phyloP scores from a whole-genome alignment of 352 stramenopile genomes.

The Aphanomyces euteiches region DNA sequence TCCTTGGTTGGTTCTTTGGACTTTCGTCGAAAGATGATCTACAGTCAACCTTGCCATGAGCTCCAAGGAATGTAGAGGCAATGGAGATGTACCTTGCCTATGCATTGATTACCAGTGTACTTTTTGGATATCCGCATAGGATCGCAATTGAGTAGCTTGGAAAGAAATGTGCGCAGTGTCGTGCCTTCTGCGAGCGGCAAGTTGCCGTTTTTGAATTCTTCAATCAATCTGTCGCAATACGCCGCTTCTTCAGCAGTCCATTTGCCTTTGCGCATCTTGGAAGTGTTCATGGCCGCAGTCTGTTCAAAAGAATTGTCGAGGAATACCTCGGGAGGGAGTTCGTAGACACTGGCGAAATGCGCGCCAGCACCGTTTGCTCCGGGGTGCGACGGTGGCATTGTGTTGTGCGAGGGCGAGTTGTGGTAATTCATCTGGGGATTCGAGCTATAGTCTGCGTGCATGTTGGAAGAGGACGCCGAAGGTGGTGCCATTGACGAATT shows the following conservation, averaged over 20 bases:
- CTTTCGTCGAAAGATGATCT: constrained; percentile 66
- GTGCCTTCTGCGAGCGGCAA: constrained; percentile 96
- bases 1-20: constrained; percentile 76
- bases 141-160: constrained; percentile 97
- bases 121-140: constrained; percentile 99
- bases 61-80: constrained; percentile 2
- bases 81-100: constrained; percentile 87
- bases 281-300: constrained; percentile 16
- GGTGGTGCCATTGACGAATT: background rate
- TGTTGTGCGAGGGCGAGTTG: background rate
- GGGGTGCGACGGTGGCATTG: background rate
- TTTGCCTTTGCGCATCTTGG: constrained; percentile 90
- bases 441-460: constrained; percentile 1
- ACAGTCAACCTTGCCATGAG: background rate
- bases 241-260: constrained; percentile 96
- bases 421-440: background rate
- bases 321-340: constrained; percentile 28
- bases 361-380: background rate
- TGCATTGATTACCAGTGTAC: constrained; percentile 97
- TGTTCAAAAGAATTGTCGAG: constrained; percentile 29
- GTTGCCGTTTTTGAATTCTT: constrained; percentile 97
- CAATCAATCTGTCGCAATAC: constrained; percentile 95
- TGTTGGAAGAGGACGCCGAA: background rate
- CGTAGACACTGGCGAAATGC: constrained; percentile 28
- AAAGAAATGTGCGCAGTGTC: constrained; percentile 96